These are phyloP conservation scores for Phytopythium kandeliae DNA, from an alignment of 352 stramenopile genomes.

Conservation along the genomic window DNA sequence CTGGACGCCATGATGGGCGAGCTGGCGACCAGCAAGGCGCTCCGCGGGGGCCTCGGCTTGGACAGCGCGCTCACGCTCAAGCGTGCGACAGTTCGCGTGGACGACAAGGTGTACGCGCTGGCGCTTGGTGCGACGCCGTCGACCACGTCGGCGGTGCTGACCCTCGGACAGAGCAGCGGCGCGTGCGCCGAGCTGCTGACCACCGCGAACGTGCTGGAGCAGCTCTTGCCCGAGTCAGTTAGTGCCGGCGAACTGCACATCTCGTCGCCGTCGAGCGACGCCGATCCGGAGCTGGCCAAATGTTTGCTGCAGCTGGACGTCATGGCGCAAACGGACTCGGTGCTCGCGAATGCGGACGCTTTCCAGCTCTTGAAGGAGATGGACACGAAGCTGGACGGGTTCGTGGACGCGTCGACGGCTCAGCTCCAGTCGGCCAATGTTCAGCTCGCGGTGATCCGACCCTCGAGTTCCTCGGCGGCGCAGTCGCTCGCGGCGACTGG, in stretches of 20 bases:
- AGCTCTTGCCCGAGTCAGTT: conserved; percentile 18
- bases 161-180: conserved; percentile 15
- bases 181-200: conserved; percentile 20
- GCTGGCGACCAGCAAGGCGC: conserved; percentile 13
- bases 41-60: conserved; percentile 1
- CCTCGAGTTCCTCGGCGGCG: background rate
- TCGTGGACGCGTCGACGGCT: conserved; percentile 22
- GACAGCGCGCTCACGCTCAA: background rate
- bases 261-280: conserved; percentile 4
- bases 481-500: conserved; percentile 4
- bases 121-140: conserved; percentile 10
- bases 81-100: conserved; percentile 11
- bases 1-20: conserved; percentile 20
- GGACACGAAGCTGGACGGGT: conserved; percentile 32
- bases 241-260: conserved; percentile 18
- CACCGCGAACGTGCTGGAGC: background rate
- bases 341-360: conserved; percentile 5
- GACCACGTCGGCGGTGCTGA: conserved; percentile 16
- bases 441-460: conserved; percentile 18
- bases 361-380: conserved; percentile 37
- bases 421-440: conserved; percentile 26
- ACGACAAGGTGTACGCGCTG: conserved; percentile 19
- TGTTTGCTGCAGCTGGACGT: conserved; percentile 25
- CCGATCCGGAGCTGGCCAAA: background rate
- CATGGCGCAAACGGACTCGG: conserved; percentile 5